Conservation (phyloP, 2,329 filamentous ascomycete species). For the Helicocarpus griseus region DNA sequence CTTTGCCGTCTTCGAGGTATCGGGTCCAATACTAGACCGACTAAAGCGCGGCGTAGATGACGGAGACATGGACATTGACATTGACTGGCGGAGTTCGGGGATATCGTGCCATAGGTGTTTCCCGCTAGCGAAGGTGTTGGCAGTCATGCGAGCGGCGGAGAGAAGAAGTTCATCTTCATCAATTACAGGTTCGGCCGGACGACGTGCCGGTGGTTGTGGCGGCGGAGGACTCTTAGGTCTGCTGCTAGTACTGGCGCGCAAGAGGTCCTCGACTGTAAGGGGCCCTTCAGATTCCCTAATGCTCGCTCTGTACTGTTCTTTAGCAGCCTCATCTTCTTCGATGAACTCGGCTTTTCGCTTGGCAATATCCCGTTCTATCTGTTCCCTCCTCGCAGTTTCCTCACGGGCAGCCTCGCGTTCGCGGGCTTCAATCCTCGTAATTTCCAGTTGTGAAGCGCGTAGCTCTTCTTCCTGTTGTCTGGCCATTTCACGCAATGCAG, state of each 20-base stretch:
- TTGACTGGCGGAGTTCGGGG: constrained; percentile 16
- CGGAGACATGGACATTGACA: constrained; percentile 5
- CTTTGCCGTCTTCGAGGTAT: constrained; percentile 12
- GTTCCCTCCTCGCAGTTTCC: constrained; percentile 6
- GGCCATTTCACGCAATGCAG: constrained; percentile 10
- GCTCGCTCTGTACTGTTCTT: constrained; percentile 5
- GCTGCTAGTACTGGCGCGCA: constrained; percentile 5
- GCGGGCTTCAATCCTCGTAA: constrained; percentile 2
- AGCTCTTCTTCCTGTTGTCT: constrained; percentile 9
- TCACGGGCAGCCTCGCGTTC: constrained; percentile 1
- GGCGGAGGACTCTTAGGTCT: constrained; percentile 5
- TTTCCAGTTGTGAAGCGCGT: constrained; percentile 5
- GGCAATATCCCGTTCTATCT: constrained; percentile 12
- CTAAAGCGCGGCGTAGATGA: constrained; percentile 4
- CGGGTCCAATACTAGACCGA: constrained; percentile 1
- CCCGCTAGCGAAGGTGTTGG: constrained; percentile 29
- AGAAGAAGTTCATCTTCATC: constrained; percentile 35
- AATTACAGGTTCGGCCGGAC: constrained; percentile 13
- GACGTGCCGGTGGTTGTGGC: constrained; percentile 2
- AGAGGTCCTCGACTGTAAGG: constrained; percentile 12
- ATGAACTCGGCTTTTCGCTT: constrained; percentile 10
- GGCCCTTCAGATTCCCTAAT: constrained; percentile 5
- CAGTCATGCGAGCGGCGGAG: constrained; percentile 31
- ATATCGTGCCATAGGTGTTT: constrained; percentile 23
- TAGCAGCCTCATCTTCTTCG: constrained; percentile 3